phyloP scores from a whole-genome alignment of 2,329 filamentous ascomycete species.

The Calonectria naviculata region DNA sequence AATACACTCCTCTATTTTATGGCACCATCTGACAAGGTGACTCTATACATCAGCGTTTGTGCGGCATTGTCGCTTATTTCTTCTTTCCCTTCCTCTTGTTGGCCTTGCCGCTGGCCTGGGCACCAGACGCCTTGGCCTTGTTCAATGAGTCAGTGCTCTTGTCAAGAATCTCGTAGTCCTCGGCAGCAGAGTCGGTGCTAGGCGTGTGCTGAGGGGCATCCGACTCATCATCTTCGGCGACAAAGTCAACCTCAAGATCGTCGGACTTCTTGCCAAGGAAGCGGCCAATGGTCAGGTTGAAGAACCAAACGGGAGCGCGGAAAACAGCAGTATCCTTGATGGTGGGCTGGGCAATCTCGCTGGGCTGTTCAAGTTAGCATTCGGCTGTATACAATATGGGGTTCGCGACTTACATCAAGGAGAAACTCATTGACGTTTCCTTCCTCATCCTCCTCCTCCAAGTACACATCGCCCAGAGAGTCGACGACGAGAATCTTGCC shows the following conservation, averaged over 20 bases:
- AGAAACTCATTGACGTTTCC: conserved; percentile 86
- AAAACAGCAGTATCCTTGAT: conserved; percentile 86
- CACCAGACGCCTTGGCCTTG: conserved; percentile 62
- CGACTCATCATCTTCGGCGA: conserved; percentile 57
- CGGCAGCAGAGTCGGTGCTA: conserved; percentile 67
- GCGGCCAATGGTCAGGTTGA: conserved; percentile 65
- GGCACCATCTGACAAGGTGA: background rate
- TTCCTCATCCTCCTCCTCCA: conserved; percentile 93
- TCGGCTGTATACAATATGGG: background rate
- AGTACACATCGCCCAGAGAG: conserved; percentile 88
- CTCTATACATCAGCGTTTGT: conserved; percentile 25
- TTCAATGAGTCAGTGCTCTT: conserved; percentile 68
- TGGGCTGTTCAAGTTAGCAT: conserved; percentile 64
- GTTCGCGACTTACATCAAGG: conserved; percentile 77
- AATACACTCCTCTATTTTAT: background rate
- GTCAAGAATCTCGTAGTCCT: conserved; percentile 72
- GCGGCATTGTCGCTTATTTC: conserved; percentile 49
- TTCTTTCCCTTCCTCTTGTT: conserved; percentile 68
- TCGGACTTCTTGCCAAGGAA: conserved; percentile 55
- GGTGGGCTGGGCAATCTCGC: conserved; percentile 82
- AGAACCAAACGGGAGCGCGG: conserved; percentile 81
- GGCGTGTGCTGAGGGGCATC: conserved; percentile 63
- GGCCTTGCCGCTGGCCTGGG: conserved; percentile 57
- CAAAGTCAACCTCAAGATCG: conserved; percentile 50
- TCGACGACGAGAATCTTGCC: conserved; percentile 96